Base-by-base conservation (phyloP, 2,329 filamentous ascomycete genomes). In the Teratosphaeria zuluensis region DNA sequence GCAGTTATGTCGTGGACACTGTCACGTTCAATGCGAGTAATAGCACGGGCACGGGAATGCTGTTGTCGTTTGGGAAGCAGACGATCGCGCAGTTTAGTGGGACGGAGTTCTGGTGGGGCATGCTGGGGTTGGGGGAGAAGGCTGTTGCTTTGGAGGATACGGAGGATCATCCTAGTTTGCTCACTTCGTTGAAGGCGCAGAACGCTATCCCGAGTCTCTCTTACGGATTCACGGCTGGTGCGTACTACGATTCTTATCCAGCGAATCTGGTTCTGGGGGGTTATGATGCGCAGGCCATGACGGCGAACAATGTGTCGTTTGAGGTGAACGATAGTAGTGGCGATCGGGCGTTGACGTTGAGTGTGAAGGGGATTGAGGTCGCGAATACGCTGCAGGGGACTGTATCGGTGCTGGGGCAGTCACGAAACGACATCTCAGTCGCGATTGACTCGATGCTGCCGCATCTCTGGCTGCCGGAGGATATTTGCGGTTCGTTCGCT, bases 391-490 rank as follows among this genome's bases (percentile, higher is more conserved):
- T 58, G 32, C 14, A 54, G n/a, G 58, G 64, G 6, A 56, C 59
- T 1, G 5, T 54, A 21, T 8, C 58, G 3, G 61, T 70, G 0
- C 69, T 76, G 1, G 63, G 72, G 32, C 21, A 42, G 60, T 16
- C 38, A 19, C 5, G 12, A 16, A 16, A 59, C 42, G 35, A 21
- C 16, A 3, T 56, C n/a, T 58, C 28, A 46, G 52, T 51, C 12
- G 33, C 63, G 54, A 69, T 76, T 55, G 73, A 75, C 59, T 72
- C 72, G 2, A 63, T 72, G 9, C 66, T 75, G 1, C 62, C 74
- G 1, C 67, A 76, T 5, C 71, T 77, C 19, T 77, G 75, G 74
- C 68, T 77, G 3, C 74, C 75, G 2, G 51, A 59, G 2, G 65
- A 66, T 19, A 66, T 66, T 1, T 75, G 74, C 61, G 57, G 69